Conservation (phyloP, 176 grass and related monocot species). For the Carex pumila region DNA sequence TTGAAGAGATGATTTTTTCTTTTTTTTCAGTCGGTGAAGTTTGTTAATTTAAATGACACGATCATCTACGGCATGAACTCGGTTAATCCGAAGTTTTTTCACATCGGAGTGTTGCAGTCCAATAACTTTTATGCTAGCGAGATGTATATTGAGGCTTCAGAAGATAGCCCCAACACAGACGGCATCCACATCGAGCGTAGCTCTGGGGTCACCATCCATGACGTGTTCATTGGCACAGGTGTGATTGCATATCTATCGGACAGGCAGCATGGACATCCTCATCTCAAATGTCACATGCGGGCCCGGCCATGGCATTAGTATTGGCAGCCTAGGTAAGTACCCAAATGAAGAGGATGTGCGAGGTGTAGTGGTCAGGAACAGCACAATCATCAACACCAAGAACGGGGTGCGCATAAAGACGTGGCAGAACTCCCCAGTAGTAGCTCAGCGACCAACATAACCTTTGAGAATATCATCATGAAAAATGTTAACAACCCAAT, state of each 20-base stretch:
- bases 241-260: slow-evolving; percentile 69
- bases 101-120: slow-evolving; percentile 31
- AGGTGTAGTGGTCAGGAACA: slow-evolving; percentile 32
- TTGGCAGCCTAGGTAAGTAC: slow-evolving; percentile 50
- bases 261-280: slow-evolving; percentile 34
- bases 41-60: neutral
- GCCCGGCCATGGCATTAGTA: slow-evolving; percentile 64
- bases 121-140: slow-evolving; percentile 17
- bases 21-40: neutral
- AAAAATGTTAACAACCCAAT: slow-evolving; percentile 50
- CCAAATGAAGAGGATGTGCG: slow-evolving; percentile 36
- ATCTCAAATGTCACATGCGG: slow-evolving; percentile 45
- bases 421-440: slow-evolving; percentile 43
- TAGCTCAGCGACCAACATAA: slow-evolving; percentile 32
- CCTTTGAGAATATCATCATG: slow-evolving; percentile 53
- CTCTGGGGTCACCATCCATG: slow-evolving; percentile 24
- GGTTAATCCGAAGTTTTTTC: slow-evolving; percentile 78
- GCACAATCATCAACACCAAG: slow-evolving; percentile 34
- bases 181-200: slow-evolving; percentile 66
- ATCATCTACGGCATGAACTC: slow-evolving; percentile 24
- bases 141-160: slow-evolving; percentile 35
- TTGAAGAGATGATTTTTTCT: neutral
- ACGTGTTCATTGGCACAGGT: slow-evolving; percentile 25
- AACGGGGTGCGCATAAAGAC: slow-evolving; percentile 73
- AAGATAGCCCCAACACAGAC: slow-evolving; percentile 58